A percentile compares a stretch with the other conserved stretches of the same genome.
These are phyloP conservation scores for Dactylellina haptotyla DNA, from an alignment of 2,329 filamentous ascomycete genomes.

Conservation along the genomic window DNA sequence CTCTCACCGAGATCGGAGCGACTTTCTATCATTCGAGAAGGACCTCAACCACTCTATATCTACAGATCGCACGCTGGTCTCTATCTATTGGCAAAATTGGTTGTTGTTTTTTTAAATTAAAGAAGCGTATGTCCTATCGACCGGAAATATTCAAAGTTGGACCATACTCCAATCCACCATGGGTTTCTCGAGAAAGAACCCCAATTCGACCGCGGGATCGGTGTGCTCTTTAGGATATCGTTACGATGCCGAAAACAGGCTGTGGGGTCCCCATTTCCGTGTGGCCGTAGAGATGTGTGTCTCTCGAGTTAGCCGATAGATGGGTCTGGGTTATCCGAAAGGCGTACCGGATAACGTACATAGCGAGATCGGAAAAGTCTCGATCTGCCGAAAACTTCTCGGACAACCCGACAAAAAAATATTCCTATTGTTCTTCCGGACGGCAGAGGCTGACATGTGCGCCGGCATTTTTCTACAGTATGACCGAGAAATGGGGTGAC, in stretches of 20 bases:
- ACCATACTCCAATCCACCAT: too few species aligned
- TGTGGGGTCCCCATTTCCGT: conserved; percentile 49
- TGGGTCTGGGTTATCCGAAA: conserved; percentile 28
- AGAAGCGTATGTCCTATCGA: conserved; percentile 1
- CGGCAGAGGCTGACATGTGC: conserved; percentile 21
- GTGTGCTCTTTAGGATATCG: conserved; percentile 20
- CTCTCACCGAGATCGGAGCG: background rate
- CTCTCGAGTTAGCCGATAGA: conserved; percentile 20
- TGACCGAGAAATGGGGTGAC: conserved; percentile 5
- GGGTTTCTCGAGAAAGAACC: conserved; percentile 23
- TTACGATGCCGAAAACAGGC: conserved; percentile 33
- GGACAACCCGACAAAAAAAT: conserved; percentile 9
- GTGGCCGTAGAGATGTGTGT: conserved; percentile 18
- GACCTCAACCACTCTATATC: background rate
- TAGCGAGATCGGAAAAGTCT: conserved; percentile 34
- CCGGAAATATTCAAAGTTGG: too few species aligned
- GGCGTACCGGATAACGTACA: conserved; percentile 29
- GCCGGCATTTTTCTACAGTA: conserved; percentile 12
- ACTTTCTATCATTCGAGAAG: background rate
- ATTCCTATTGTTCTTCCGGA: conserved; percentile 6
- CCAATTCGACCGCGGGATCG: conserved; percentile 23
- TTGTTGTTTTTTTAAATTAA: background rate
- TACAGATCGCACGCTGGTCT: background rate
- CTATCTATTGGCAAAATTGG: conserved; percentile 5
- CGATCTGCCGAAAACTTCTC: conserved; percentile 20